Conservation (phyloP, 2,329 filamentous ascomycete species). For the Onygenales sp. region DNA sequence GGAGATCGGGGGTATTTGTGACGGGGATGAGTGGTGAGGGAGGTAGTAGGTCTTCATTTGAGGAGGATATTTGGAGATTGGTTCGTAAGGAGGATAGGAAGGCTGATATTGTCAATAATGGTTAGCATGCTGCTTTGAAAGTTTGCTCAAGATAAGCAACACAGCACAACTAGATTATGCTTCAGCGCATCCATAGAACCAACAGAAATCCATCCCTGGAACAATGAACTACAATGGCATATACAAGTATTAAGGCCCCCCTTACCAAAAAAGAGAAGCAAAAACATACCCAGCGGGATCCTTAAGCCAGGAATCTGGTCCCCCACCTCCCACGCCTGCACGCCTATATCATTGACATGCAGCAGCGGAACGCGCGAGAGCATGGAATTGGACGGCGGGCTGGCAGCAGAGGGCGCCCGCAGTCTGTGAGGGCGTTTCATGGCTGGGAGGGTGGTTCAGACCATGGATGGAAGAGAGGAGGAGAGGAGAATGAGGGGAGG, state of each 20-base stretch:
- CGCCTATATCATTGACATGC: slow-evolving; percentile 1
- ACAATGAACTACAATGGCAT: not conserved
- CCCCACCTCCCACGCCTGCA: slow-evolving; percentile 15
- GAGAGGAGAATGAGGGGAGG: not conserved
- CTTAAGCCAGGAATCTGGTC: slow-evolving; percentile 23
- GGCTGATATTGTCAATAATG: slow-evolving; percentile 45
- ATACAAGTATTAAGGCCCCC: not conserved
- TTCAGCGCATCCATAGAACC: slow-evolving; percentile 5
- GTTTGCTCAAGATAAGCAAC: not conserved
- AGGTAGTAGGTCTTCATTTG: slow-evolving; percentile 20
- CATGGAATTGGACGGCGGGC: slow-evolving; percentile 7
- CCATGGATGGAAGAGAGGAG: not conserved
- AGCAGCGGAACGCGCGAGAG: slow-evolving; percentile 8
- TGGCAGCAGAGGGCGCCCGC: not conserved
- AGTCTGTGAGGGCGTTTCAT: slow-evolving; percentile 9
- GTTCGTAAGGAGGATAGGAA: slow-evolving; percentile 76
- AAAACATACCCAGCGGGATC: slow-evolving; percentile 21
- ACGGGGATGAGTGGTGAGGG: slow-evolving; percentile 52
- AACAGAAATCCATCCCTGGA: not conserved
- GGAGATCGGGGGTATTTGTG: slow-evolving; percentile 52
- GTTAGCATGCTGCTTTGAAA: not conserved
- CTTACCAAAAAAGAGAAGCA: slow-evolving; percentile 1
- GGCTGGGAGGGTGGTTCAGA: not conserved
- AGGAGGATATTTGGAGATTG: slow-evolving; percentile 59
- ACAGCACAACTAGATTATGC: too few species aligned